A percentile compares a stretch with the other conserved stretches of the same genome.
These are phyloP conservation scores for Jamesozyma jinghongensis DNA, from an alignment of 805 yeast genomes.

Conservation along the genomic window DNA sequence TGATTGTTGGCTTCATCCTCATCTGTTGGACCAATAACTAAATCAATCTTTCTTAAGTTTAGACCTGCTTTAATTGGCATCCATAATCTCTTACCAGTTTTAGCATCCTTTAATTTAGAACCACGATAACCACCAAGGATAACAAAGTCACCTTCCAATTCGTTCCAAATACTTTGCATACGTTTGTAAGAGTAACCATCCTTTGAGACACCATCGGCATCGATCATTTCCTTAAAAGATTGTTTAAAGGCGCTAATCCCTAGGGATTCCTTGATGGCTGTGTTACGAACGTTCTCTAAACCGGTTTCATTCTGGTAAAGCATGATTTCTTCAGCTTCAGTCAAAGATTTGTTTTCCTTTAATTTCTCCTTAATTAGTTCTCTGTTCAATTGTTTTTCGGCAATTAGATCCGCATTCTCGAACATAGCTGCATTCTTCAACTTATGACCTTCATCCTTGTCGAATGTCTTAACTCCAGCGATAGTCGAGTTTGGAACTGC, in stretches of 20 bases:
- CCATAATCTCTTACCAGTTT: slow-evolving; percentile 67
- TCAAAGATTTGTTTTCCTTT: slow-evolving; percentile 46
- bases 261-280: slow-evolving; percentile 61
- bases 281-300: slow-evolving; percentile 54
- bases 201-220: slow-evolving; percentile 13
- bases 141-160: slow-evolving; percentile 68
- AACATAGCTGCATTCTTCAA: no score
- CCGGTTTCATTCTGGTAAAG: slow-evolving; percentile 47
- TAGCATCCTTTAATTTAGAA: slow-evolving; percentile 56
- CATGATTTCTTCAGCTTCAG: slow-evolving; percentile 55
- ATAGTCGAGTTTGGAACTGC: slow-evolving; percentile 4
- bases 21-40: slow-evolving; percentile 61
- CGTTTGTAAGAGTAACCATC: slow-evolving; percentile 22
- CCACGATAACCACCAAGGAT: slow-evolving; percentile 89
- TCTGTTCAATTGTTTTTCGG: neutral
- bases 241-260: slow-evolving; percentile 35
- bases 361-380: slow-evolving; percentile 25
- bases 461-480: slow-evolving; percentile 5
- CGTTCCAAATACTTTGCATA: slow-evolving; percentile 42
- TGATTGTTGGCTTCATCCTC: slow-evolving; percentile 57
- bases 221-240: slow-evolving; percentile 16
- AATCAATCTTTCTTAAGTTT: slow-evolving; percentile 57
- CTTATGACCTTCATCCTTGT: neutral
- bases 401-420: no score
- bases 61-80: slow-evolving; percentile 81